Evolutionary conservation across 257 asterid species (phyloP).

Genomic region (Plectranthus barbatus): DNA sequence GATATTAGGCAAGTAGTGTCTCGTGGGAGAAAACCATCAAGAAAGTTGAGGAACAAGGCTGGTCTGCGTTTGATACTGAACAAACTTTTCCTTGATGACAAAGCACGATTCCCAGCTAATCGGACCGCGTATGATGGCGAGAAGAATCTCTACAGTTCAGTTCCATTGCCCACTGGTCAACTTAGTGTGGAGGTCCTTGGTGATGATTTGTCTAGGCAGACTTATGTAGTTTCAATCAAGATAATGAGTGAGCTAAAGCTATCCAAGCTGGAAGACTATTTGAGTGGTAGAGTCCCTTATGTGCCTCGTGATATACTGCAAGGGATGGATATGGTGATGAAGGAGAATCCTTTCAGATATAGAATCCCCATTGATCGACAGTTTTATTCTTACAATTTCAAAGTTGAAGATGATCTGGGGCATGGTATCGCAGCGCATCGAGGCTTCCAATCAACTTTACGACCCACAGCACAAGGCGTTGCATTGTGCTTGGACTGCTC

Average conservation of each 20-base stretch:
- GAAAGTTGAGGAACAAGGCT: slow-evolving; percentile 24
- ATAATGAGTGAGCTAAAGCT: slow-evolving; percentile 44
- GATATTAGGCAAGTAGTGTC: slow-evolving; percentile 33
- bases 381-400: slow-evolving; percentile 39
- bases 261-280: slow-evolving; percentile 54
- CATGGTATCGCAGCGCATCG: slow-evolving; percentile 49
- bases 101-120: slow-evolving; percentile 39
- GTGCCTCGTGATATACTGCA: slow-evolving; percentile 68
- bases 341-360: slow-evolving; percentile 53
- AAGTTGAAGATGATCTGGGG: slow-evolving; percentile 33
- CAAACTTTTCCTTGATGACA: slow-evolving; percentile 35
- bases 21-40: slow-evolving; percentile 25
- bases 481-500: slow-evolving; percentile 56
- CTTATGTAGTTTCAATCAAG: slow-evolving; percentile 39
- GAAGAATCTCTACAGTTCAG: slow-evolving; percentile 57
- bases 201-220: slow-evolving; percentile 22
- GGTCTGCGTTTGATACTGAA: slow-evolving; percentile 31
- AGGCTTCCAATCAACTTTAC: slow-evolving; percentile 59
- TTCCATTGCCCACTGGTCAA: slow-evolving; percentile 46
- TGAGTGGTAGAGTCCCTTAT: slow-evolving; percentile 27
- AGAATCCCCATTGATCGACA: slow-evolving; percentile 33
- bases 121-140: slow-evolving; percentile 64
- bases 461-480: slow-evolving; percentile 59
- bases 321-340: slow-evolving; percentile 65
- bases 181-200: slow-evolving; percentile 36